Evolutionary conservation across 306 rosid genomes (phyloP), one percentile per base, ranked within the genome.

Genomic region (Pterocarpus santalinus): DNA sequence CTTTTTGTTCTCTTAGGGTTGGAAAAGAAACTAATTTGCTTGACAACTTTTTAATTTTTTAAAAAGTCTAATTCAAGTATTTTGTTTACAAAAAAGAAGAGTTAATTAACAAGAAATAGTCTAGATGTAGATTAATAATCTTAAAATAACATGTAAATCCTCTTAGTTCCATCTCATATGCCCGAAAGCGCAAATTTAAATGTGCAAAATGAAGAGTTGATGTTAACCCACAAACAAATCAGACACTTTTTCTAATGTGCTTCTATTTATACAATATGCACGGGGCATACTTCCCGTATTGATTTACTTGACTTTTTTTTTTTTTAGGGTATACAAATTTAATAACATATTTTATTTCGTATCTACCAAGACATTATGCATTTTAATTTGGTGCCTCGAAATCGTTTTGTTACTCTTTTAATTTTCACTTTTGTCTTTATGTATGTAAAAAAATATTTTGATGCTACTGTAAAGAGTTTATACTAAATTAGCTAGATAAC

Each of bases 201-300:
- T 46, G 39, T 32, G 17, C 3, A 80, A 52, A 80, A 17, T 69
- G 30, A 72, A 62, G 47, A 43, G 66, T 7, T 32, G 34, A 35
- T 60, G 55, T 58, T 57, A 58, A 57, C 61, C 30, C 62, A 57
- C 22, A 30, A 43, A 78, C 14, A 69, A 32, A 72, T 52, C 35
- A 15, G 33, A 55, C 30, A 5, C 33, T 46, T 39, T 66, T 43
- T 41, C 15, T 11, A 12, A 8, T 22, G 43, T 14, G 9, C 22
- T 66, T 53, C 46, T 5, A 41, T 30, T 77, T 30, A 68, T 56
- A 15, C 69, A 68, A 9, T 32, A 38, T 41, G 60, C 51, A 17
- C 41, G 34, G 65, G 33, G 8, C 33, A 35, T 38, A 16, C 51
- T 44, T 62, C 30, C 13, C 10, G 33, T 0, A 15, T 62, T 61